Base-by-base conservation (phyloP, 139 green algal genomes). In the Micromonas commoda region DNA sequence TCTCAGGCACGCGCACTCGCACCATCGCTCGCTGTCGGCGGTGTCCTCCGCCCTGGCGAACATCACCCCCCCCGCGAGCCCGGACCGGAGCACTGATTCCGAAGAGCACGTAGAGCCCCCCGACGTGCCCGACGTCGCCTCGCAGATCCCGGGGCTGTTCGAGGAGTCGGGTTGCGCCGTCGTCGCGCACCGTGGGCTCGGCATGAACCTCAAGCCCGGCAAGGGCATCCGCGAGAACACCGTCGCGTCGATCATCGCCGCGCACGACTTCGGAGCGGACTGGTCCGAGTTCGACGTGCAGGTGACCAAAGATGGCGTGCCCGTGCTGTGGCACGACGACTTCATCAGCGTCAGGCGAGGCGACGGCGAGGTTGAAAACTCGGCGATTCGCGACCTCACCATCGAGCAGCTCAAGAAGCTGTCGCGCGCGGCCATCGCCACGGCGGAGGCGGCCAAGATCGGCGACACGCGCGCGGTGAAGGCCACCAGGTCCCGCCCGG, bases 281-380 rank as follows among this genome's bases (percentile, higher is more conserved):
- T 95, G 95, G 45, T 76, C 92, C 3, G 91, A 96, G 72, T 92
- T 96, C 80, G 91, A 96, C 75, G 90, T 96, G 26, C 73, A 79
- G 38, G 51, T 81, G 1, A 81, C 77, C n/a, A 51, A 32, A 53
- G 79, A 97, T 72, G 85, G 85, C 54, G 79, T 92, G 6, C 86
- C 90, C 0, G 87, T 96, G 1, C 79, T 95, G 1, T 95, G 88
- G 87, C 92, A 97, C 73, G 92, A 97, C 81, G 85, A 96, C 80
- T 73, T 83, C 24, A 78, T 95, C 1, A 37, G 63, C 6, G 39
- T 66, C 21, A 53, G 29, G 37, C 54, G 75, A 23, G 65, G 64
- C 9, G 29, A 57, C 1, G 75, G 51, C 26, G 29, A 32, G 37
- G 13, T 76, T 2, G 65, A 80, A 21, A 65, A 13, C 61, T 67